phyloP scores from a whole-genome alignment of 306 rosid species.

The Sechiopsis laciniata region DNA sequence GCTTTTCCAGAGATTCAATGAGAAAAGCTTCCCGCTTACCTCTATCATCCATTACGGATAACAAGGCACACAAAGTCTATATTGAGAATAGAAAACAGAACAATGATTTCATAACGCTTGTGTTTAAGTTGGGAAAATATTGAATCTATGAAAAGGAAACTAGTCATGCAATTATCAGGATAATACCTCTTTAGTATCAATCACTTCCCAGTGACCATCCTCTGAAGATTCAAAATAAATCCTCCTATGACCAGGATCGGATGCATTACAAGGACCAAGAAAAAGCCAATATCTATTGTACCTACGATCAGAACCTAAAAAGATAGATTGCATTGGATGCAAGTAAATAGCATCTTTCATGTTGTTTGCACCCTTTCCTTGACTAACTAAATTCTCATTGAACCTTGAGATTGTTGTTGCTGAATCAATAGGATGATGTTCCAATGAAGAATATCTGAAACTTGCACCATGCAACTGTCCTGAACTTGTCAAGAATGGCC shows the following conservation, averaged over 20 bases:
- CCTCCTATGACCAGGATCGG: constrained; percentile 94
- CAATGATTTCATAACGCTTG: neutral
- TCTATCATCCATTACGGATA: constrained; percentile 83
- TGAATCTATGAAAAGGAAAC: neutral
- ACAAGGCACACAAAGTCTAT: constrained; percentile 70
- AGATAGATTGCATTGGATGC: constrained; percentile 87
- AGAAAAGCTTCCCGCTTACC: constrained; percentile 92
- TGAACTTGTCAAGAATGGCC: constrained; percentile 37
- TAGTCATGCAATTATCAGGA: constrained; percentile 11
- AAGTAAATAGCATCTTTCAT: constrained; percentile 29
- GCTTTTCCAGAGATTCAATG: constrained; percentile 71
- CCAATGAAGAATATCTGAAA: constrained; percentile 35
- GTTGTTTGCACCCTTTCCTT: constrained; percentile 30
- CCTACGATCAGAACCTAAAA: constrained; percentile 95
- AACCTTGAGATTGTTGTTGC: constrained; percentile 44
- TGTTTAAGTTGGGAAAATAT: constrained; percentile 11
- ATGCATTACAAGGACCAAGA: constrained; percentile 75
- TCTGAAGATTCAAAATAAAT: constrained; percentile 95
- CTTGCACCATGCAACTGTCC: constrained; percentile 38
- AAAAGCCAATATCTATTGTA: constrained; percentile 97
- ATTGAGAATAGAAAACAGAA: constrained; percentile 22
- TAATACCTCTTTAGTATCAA: constrained; percentile 78
- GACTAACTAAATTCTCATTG: constrained; percentile 30
- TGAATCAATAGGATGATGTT: constrained; percentile 58
- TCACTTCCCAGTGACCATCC: constrained; percentile 98